Evolutionary conservation across 2,329 filamentous ascomycete genomes (phyloP), one percentile per base, ranked within the genome.

Genomic region (Alternaria hordeiaustralica): DNA sequence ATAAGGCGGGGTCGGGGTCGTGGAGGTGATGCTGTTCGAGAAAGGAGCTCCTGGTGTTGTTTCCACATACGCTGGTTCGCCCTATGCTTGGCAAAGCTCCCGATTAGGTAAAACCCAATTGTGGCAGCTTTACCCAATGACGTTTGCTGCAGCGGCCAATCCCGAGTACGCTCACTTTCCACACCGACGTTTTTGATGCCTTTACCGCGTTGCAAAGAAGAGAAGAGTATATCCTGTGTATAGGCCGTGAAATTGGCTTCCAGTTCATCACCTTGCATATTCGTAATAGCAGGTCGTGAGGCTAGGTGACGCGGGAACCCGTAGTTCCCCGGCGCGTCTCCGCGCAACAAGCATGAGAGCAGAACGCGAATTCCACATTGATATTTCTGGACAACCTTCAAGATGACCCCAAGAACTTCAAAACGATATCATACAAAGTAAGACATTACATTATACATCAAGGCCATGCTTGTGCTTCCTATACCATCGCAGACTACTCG

Each of bases 21-120:
- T 68, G 70, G 66, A 72, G 63, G 65, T 72, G 75, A 67, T 77
- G 71, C 69, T 71, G 63, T 61, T 70, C 54, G 62, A 67, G 68
- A 69, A 69, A 70, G 68, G 68, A 70, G 68, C 68, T 70, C 58
- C 63, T 64, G 62, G 68, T 68, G 68, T 70, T 68, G 62, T 69
- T 67, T 68, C 64, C 66, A 68, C 66, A 67, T 70, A 70, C 66
- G 66, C 67, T 65, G 57, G 55, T 60, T 46, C 59, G 60, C 53
- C 61, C 57, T 55, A 53, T 57, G 66, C 62, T 67, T 61, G 61
- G 49, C 41, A 61, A 59, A 58, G 60, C 45, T 36, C 62, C 61
- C 46, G 47, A 63, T 58, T 21, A 25, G 60, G 61, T 21, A 63
- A 50, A 67, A 63, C 60, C 55, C 46, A 47, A 47, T 41, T 41